Percentiles rank a stretch among this genome's conserved stretches.
Evolutionary conservation across 306 rosid genomes (phyloP).

Genomic region (Cicer pinnatifidum): DNA sequence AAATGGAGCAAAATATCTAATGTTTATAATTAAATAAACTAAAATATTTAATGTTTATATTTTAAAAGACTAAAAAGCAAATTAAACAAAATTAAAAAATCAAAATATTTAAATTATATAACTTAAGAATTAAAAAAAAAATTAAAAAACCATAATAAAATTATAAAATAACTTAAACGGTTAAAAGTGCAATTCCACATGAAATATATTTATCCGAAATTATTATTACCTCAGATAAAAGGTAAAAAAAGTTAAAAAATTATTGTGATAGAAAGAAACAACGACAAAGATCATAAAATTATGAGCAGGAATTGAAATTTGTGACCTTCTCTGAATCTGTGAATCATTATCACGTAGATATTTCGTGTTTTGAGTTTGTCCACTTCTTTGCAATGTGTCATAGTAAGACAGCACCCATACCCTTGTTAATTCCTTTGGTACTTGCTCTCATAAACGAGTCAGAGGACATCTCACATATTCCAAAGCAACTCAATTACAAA

Average conservation of each 20-base stretch:
- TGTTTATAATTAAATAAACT: no score
- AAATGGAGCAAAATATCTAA: no score
- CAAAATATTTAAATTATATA: no score
- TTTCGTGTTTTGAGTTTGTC: conserved; percentile 34
- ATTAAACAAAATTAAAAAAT: no score
- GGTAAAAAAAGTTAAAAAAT: not conserved
- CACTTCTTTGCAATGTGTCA: conserved; percentile 31
- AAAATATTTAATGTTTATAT: no score
- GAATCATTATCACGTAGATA: conserved; percentile 32
- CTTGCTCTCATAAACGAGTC: conserved; percentile 28
- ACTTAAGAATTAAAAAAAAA: no score
- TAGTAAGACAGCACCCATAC: conserved; percentile 17
- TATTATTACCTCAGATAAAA: not conserved
- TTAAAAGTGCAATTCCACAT: no score
- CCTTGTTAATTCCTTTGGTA: conserved; percentile 47
- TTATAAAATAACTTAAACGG: no score
- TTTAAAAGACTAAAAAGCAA: no score
- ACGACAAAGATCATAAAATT: not conserved
- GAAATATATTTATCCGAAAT: not conserved
- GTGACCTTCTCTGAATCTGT: conserved; percentile 35
- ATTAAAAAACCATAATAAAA: no score
- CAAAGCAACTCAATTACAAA: conserved; percentile 30
- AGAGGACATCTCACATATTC: conserved; percentile 37
- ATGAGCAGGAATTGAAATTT: conserved; percentile 6
- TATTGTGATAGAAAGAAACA: not conserved